phyloP scores from a whole-genome alignment of 1,284 basidiomycete genomes.

The Sutorius eximius region DNA sequence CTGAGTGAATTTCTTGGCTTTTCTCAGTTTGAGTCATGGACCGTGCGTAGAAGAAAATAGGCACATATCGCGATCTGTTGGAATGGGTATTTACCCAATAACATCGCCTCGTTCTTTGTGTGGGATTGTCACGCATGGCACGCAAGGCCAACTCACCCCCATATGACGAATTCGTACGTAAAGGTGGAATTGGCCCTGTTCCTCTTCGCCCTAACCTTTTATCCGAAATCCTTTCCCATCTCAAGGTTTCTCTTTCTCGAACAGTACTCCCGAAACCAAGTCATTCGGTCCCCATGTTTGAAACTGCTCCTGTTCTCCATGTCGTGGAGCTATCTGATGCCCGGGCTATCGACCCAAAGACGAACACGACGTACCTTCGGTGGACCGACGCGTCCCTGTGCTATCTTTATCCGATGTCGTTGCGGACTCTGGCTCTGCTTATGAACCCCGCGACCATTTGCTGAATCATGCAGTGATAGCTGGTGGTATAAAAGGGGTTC shows the following conservation, averaged over 20 bases:
- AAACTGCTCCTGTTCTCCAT: not conserved
- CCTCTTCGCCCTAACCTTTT: not conserved
- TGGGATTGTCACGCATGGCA: not conserved
- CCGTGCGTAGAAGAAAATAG: not conserved
- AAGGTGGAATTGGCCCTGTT: not conserved
- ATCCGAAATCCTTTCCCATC: not conserved
- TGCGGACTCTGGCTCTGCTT: not conserved
- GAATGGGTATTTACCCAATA: not conserved
- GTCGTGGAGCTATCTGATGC: too few relatives aligned
- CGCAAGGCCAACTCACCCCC: too few relatives aligned
- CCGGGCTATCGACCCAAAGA: too few relatives aligned
- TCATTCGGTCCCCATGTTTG: not conserved
- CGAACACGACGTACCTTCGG: too few relatives aligned
- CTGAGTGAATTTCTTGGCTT: too few relatives aligned
- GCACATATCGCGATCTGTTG: not conserved
- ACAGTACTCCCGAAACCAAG: not conserved
- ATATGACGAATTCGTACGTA: not conserved
- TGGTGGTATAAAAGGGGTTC: not conserved
- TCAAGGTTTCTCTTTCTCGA: not conserved
- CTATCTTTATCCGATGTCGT: not conserved
- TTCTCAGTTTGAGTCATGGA: not conserved
- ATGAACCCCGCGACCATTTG: not conserved
- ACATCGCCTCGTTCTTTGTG: not conserved
- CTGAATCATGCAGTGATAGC: too few relatives aligned
- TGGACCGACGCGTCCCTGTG: not conserved